Evolutionary conservation across 768 basidiomycete species (phyloP).

Genomic region (Trametes cubensis): DNA sequence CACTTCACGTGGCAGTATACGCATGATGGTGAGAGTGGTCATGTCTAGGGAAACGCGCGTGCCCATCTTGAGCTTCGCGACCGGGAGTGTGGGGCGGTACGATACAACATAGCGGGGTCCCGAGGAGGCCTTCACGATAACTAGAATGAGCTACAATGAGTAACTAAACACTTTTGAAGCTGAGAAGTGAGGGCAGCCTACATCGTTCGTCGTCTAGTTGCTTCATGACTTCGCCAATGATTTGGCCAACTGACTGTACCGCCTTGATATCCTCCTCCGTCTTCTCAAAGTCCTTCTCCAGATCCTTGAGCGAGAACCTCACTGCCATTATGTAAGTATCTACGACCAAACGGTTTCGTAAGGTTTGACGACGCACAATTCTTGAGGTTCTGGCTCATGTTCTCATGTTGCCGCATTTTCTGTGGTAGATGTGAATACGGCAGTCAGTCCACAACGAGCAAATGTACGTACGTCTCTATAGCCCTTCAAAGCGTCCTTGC

Average conservation of each 20-base stretch:
- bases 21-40: conserved; percentile 99
- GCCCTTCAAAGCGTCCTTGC: conserved; percentile 70
- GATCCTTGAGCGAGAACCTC: conserved; percentile 85
- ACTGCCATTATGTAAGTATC: conserved; percentile 49
- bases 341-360: not conserved
- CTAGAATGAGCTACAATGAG: conserved; percentile 41
- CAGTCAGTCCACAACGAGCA: conserved; percentile 4
- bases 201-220: conserved; percentile 97
- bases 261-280: conserved; percentile 99
- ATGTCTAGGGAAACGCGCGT: conserved; percentile 98
- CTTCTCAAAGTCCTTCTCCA: conserved; percentile 89
- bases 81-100: conserved; percentile 91
- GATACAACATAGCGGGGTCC: conserved; percentile 99
- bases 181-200: conserved; percentile 43
- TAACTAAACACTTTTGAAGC: not conserved
- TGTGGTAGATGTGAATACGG: conserved; percentile 36
- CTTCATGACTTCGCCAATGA: conserved; percentile 98
- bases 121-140: conserved; percentile 98
- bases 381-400: conserved; percentile 85
- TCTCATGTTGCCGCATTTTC: conserved; percentile 96
- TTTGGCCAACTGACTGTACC: conserved; percentile 97
- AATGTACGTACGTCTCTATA: conserved; percentile 66
- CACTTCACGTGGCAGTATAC: conserved; percentile 95
- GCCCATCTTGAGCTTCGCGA: conserved; percentile 87
- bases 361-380: conserved; percentile 59